Conservation (phyloP, 2,329 filamentous ascomycete genomes). For the Colletotrichum lini region DNA sequence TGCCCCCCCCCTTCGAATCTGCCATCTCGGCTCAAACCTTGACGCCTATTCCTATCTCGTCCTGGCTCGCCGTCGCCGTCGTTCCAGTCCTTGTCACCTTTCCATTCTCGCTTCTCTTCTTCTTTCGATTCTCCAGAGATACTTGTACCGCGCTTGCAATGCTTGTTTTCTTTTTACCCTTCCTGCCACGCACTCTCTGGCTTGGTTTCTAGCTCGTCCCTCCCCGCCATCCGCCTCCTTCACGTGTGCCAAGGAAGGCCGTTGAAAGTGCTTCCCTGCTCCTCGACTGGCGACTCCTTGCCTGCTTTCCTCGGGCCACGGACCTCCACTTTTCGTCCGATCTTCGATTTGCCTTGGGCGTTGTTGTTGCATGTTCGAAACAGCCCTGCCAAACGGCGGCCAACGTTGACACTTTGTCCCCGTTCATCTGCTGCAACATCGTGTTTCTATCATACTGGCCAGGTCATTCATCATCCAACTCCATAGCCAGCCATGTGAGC, state of each 20-base stretch:
- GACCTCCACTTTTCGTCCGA: conserved; percentile 2
- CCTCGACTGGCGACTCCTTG: not conserved
- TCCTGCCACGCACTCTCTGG: not conserved
- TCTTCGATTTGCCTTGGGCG: not conserved
- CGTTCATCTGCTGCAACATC: not conserved
- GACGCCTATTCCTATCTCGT: conserved; percentile 22
- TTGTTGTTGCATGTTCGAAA: conserved; percentile 10
- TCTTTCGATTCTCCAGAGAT: not conserved
- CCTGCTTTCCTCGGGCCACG: not conserved
- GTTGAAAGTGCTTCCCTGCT: conserved; percentile 1
- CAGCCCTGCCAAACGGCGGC: conserved; percentile 5
- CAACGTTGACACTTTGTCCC: conserved; percentile 2
- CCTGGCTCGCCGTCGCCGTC: conserved; percentile 11
- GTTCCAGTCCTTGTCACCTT: conserved; percentile 6
- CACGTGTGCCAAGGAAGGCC: conserved; percentile 4
- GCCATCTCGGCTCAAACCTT: conserved; percentile 4
- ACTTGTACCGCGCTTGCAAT: conserved; percentile 4
- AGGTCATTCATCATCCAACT: not conserved
- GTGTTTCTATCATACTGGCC: not conserved
- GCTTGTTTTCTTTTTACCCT: not conserved
- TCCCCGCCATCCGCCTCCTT: not conserved
- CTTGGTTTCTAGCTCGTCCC: not conserved
- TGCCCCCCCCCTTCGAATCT: conserved; percentile 4
- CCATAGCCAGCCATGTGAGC: not conserved
- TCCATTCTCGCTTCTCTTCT: not conserved